These are phyloP conservation scores for Ceratobasidium papillatum DNA, from an alignment of 1,284 basidiomycete species.

Conservation along the genomic window DNA sequence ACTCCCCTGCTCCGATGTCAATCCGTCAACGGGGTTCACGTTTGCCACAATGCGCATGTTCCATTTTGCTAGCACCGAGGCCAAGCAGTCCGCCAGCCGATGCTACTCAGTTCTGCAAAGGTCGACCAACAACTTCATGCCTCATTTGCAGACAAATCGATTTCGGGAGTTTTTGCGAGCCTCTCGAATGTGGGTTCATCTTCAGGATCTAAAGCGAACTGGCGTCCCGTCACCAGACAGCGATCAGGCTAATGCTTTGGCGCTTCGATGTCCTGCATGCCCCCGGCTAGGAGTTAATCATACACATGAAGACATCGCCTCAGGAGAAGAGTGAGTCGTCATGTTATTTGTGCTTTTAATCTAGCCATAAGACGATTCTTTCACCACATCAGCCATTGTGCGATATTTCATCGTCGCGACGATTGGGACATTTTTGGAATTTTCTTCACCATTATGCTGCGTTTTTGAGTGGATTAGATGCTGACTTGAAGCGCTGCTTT, in stretches of 20 bases:
- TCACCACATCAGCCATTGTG: too few species aligned
- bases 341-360: too few species aligned
- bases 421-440: too few species aligned
- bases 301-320: neutral
- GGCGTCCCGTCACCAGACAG: neutral
- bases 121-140: conserved; percentile 2
- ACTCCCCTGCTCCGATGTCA: neutral
- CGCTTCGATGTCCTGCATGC: neutral
- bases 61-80: neutral
- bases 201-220: neutral
- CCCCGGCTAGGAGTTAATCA: neutral
- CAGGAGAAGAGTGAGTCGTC: neutral
- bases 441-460: too few species aligned
- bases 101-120: neutral
- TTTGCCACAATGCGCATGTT: neutral
- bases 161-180: conserved; percentile 2
- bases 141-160: neutral
- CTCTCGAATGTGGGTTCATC: neutral
- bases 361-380: too few species aligned
- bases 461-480: too few species aligned
- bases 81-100: neutral
- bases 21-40: neutral
- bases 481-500: too few species aligned
- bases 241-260: neutral
- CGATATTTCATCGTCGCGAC: too few species aligned